phyloP scores from a whole-genome alignment of 1,284 basidiomycete genomes.

The Microbotryomycetes sp. region DNA sequence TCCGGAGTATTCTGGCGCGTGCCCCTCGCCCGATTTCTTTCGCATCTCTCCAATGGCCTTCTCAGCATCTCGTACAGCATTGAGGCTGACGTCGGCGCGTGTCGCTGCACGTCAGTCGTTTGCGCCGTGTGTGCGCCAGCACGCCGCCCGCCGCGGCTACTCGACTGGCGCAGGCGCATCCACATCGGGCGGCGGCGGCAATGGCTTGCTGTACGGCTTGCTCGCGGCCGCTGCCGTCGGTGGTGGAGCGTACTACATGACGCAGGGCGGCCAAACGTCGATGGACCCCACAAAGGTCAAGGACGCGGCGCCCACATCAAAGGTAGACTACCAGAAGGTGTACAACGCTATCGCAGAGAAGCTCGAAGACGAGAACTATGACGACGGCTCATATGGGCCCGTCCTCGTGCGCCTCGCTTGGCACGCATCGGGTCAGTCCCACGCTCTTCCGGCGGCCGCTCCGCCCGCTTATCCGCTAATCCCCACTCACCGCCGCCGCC shows the following conservation, averaged over 20 bases:
- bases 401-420: conserved; percentile 89
- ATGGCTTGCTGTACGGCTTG: conserved; percentile 13
- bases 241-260: conserved; percentile 18
- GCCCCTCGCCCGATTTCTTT: too few species aligned
- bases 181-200: conserved; percentile 8
- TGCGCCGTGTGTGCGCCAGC: conserved; percentile 1
- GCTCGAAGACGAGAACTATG: conserved; percentile 60
- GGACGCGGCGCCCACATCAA: conserved; percentile 21
- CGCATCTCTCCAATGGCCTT: too few species aligned
- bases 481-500: neutral
- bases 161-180: conserved; percentile 1
- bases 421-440: conserved; percentile 30
- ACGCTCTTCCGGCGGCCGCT: neutral
- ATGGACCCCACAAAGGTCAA: conserved; percentile 25
- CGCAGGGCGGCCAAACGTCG: conserved; percentile 6
- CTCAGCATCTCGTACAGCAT: neutral
- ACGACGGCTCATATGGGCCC: conserved; percentile 86
- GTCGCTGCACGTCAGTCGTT: neutral
- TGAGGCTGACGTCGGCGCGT: neutral
- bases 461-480: too few species aligned
- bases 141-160: conserved; percentile 11
- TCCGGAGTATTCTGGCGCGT: too few species aligned
- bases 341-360: conserved; percentile 77
- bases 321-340: conserved; percentile 45
- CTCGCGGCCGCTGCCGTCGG: conserved; percentile 27